Conservation (phyloP, 2,329 filamentous ascomycete genomes). For the Fusarium hainanense region DNA sequence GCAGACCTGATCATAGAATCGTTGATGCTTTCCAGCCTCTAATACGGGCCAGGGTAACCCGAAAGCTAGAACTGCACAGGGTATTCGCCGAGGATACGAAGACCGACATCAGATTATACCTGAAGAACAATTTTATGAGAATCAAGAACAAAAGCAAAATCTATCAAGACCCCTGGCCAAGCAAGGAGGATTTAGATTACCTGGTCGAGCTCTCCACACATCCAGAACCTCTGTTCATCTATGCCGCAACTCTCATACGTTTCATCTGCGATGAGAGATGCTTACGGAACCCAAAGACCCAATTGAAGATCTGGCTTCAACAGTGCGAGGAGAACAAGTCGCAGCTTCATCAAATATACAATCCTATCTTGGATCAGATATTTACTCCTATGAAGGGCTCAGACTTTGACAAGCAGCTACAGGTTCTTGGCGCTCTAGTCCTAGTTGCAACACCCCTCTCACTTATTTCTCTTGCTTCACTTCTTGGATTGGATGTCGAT, state of each 20-base stretch:
- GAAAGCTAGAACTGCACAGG: no score
- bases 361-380: not conserved
- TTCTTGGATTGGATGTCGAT: no score
- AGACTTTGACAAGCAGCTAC: not conserved
- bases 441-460: no score
- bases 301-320: not conserved
- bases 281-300: not conserved
- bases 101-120: no score
- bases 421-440: no score
- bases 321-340: not conserved
- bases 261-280: not conserved
- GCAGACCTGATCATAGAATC: no score
- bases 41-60: no score
- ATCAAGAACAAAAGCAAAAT: not conserved
- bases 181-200: not conserved
- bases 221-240: not conserved
- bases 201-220: not conserved
- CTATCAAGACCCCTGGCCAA: not conserved
- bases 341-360: not conserved
- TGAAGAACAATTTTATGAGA: rapidly evolving
- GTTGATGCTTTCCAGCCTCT: no score
- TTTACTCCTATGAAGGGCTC: not conserved
- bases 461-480: no score
- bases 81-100: no score
- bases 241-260: not conserved